Conservation (phyloP, 2,329 filamentous ascomycete genomes). For the Anthostomella pinea region DNA sequence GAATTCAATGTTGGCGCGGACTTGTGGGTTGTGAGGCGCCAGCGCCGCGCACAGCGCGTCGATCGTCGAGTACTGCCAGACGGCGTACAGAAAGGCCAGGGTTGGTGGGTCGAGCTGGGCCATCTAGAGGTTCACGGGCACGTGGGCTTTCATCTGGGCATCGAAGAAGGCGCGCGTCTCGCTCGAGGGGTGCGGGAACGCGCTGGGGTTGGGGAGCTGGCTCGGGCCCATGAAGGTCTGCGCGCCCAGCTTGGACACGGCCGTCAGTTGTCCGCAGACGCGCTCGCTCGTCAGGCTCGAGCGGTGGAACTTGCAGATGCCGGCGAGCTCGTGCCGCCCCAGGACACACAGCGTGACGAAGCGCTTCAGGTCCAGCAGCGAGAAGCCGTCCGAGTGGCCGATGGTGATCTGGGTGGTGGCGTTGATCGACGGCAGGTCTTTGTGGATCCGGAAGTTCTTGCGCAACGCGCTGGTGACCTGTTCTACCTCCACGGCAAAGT, state of each 20-base stretch:
- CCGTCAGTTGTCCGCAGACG: slow-evolving; percentile 5
- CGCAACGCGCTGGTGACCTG: slow-evolving; percentile 8
- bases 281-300: not conserved
- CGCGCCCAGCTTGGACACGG: not conserved
- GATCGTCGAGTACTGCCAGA: slow-evolving; percentile 14
- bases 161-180: not conserved
- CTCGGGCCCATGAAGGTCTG: not conserved
- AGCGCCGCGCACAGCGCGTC: slow-evolving; percentile 4
- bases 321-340: not conserved
- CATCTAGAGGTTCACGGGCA: not conserved
- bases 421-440: slow-evolving; percentile 11
- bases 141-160: slow-evolving; percentile 4
- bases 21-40: not conserved
- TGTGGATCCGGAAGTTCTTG: slow-evolving; percentile 15
- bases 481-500: not conserved
- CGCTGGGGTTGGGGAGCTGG: not conserved
- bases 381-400: slow-evolving; percentile 15
- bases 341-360: slow-evolving; percentile 11
- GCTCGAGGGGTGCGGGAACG: slow-evolving; percentile 1
- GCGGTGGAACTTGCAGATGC: slow-evolving; percentile 10
- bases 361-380: slow-evolving; percentile 20
- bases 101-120: not conserved
- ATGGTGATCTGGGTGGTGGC: slow-evolving; percentile 14
- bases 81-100: slow-evolving; percentile 7
- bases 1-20: slow-evolving; percentile 1